Evolutionary conservation across 1,284 basidiomycete species (phyloP), one percentile per base, ranked within the genome.

Genomic region (Takashimella koratensis): DNA sequence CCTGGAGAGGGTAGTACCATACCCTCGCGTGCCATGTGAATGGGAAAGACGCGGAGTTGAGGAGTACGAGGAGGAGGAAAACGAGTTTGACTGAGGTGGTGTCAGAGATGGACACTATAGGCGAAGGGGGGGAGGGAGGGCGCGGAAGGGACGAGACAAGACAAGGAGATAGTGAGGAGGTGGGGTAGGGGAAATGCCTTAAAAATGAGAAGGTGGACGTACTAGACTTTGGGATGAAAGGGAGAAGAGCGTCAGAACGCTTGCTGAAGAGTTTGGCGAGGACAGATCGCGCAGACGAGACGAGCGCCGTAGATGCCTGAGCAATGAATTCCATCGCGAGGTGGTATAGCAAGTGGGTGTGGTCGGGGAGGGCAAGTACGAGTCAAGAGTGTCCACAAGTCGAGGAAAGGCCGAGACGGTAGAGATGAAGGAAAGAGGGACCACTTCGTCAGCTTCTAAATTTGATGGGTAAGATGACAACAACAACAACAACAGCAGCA

Each of bases 11-110:
- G 48, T 62, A 56, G 24, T 57, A 61, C 67, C 67, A 73, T 30
- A 73, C 65, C 42, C 74, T 61, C 24, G 67, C 45, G 53, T 75
- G 74, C 75, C 75, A 76, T 19, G 63, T 46, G 52, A 76, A 72
- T 1, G 75, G 72, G 59, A 67, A 73, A 16, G 71, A 73, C 13
- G 66, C 63, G 26, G 69, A 66, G 55, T 76, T 70, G 52, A 70
- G 43, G 42, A 74, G 43, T 36, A 75, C 52, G 3, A 73, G 53
- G 16, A 75, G 54, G 5, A 76, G 59, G 41, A 75, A 60, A 30
- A 73, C 19, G 43, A 73, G 47, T 52, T 75, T 75, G 52, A 75
- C 75, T 76, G 52, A 1, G 24, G 53, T 8, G 49, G 45, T 49
- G 43, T 51, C 25, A 52, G 44, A 12, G 42, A 36, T 36, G 12